Base-by-base conservation (phyloP, 495 filamentous ascomycete genomes). In the Friedmanniomyces endolithicus region DNA sequence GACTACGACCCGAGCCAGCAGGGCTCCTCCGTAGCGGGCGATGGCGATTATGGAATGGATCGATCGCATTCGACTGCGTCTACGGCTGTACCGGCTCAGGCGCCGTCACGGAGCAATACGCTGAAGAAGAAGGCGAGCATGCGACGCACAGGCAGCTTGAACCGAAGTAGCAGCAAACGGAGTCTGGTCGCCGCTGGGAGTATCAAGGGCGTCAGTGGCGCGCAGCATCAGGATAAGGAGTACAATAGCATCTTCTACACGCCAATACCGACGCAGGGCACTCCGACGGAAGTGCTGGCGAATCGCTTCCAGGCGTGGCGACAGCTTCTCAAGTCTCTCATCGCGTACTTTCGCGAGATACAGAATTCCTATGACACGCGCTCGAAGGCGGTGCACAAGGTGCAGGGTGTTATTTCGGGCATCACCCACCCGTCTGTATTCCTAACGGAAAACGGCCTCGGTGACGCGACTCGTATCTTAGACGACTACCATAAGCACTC, bases 271-370 rank as follows among this genome's bases (percentile, higher is more conserved):
- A 97, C 92, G 1, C 75, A 74, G 23, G 86, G 86, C 0, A 88
- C 77, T 56, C 92, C 92, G 8, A 97, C 92, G 3, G 94, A 98
- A 57, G 78, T 89, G 48, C 75, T 97, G 37, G 86, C 87, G 23
- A 87, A 84, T 60, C 81, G 92, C 51, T 98, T 98, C 67, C 84
- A 94, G 95, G 92, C 87, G 49, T 98, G 92, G 92, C 78, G 92
- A 35, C 95, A 94, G 74, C 76, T 95, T 12, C 77, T 98, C 29
- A 98, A 98, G 68, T 90, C 95, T 62, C 74, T 95, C 37, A 95
- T 96, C 58, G 75, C 86, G 27, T 98, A 95, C 67, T 97, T 95
- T 68, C 82, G 88, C 59, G 92, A 98, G 70, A 78, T 97, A 20
- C 88, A 95, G 68, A 78, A 80, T 48, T 87, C 88, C 29, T 94